Conservation (phyloP, 768 basidiomycete genomes). For the Pleurotus pulmonarius region DNA sequence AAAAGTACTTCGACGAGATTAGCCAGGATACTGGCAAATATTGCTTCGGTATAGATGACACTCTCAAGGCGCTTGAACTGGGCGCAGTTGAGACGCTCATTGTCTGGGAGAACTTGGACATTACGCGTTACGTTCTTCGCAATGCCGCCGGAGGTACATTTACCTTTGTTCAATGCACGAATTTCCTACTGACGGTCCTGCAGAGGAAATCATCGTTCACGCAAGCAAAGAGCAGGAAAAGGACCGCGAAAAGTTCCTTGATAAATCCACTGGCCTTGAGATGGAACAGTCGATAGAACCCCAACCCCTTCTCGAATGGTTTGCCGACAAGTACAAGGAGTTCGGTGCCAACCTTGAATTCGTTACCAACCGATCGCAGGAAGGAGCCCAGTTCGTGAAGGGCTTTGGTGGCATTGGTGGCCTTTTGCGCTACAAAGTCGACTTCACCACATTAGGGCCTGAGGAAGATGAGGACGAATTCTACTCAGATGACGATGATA, state of each 20-base stretch:
- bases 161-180: background rate
- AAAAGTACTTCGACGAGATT: slow-evolving; percentile 99
- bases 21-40: slow-evolving; percentile 95
- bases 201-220: slow-evolving; percentile 84
- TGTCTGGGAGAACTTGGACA: slow-evolving; percentile 97
- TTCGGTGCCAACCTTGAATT: slow-evolving; percentile 96
- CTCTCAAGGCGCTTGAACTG: slow-evolving; percentile 92
- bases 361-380: slow-evolving; percentile 93
- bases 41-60: slow-evolving; percentile 97
- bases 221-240: slow-evolving; percentile 81
- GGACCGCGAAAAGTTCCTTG: slow-evolving; percentile 91
- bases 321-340: slow-evolving; percentile 97
- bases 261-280: slow-evolving; percentile 92
- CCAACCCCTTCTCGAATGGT: slow-evolving; percentile 92
- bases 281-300: slow-evolving; percentile 91
- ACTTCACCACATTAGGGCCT: slow-evolving; percentile 76
- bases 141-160: slow-evolving; percentile 84
- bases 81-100: slow-evolving; percentile 96
- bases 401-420: slow-evolving; percentile 99
- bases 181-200: background rate
- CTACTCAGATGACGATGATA: slow-evolving; percentile 70
- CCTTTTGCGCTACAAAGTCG: slow-evolving; percentile 94
- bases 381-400: slow-evolving; percentile 97
- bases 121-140: slow-evolving; percentile 81
- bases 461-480: slow-evolving; percentile 86